These are phyloP conservation scores for Podospora conica DNA, from an alignment of 495 filamentous ascomycete species.

Conservation along the genomic window DNA sequence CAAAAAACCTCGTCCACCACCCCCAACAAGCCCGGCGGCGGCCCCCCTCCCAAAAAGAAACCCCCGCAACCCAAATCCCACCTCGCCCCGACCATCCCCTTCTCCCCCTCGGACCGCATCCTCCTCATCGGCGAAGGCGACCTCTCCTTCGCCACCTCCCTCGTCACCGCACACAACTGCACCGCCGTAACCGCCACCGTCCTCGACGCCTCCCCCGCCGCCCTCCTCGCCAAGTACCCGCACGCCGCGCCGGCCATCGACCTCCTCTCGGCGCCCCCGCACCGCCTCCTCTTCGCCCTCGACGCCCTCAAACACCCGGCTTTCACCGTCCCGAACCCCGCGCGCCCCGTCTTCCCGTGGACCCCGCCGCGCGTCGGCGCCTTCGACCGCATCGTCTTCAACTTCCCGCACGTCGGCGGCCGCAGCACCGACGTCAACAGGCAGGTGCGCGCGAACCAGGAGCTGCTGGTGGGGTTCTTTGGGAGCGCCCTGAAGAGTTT, in stretches of 20 bases:
- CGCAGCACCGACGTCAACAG: slow-evolving; percentile 87
- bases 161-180: slow-evolving; percentile 67
- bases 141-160: slow-evolving; percentile 78
- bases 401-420: slow-evolving; percentile 94
- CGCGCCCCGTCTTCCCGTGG: background rate
- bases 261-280: slow-evolving; percentile 41
- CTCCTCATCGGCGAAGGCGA: slow-evolving; percentile 91
- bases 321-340: slow-evolving; percentile 18
- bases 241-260: slow-evolving; percentile 57
- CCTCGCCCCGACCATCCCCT: slow-evolving; percentile 63
- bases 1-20: slow-evolving; percentile 10
- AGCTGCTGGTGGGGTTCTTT: slow-evolving; percentile 81
- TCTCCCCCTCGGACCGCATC: slow-evolving; percentile 61
- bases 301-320: slow-evolving; percentile 67
- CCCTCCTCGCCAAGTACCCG: slow-evolving; percentile 67
- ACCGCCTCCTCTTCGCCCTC: slow-evolving; percentile 58
- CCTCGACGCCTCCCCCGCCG: slow-evolving; percentile 36
- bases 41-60: slow-evolving; percentile 11
- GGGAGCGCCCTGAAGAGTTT: slow-evolving; percentile 41
- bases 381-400: slow-evolving; percentile 81
- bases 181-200: slow-evolving; percentile 53
- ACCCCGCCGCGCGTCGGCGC: slow-evolving; percentile 24
- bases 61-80: slow-evolving; percentile 29
- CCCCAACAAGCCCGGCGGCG: slow-evolving; percentile 1
- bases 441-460: slow-evolving; percentile 89